Conservation (phyloP, 2,329 filamentous ascomycete species). For the Colletotrichum camelliae region DNA sequence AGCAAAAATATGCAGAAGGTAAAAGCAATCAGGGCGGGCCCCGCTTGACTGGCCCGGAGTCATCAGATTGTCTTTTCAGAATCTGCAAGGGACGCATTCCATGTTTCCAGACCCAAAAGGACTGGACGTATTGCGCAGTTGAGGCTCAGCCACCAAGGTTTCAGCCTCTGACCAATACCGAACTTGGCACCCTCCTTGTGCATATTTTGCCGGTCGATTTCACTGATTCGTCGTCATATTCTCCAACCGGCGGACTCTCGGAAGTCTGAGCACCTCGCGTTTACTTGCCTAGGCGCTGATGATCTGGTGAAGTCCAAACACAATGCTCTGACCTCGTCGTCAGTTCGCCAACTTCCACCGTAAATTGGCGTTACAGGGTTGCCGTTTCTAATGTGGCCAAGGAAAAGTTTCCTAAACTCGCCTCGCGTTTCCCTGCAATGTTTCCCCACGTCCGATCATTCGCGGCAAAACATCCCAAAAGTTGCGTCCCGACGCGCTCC, state of each 20-base stretch:
- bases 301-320: constrained; percentile 1
- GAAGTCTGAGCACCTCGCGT: constrained; percentile 18
- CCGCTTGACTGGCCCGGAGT: background rate
- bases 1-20: background rate
- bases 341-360: background rate
- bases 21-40: background rate
- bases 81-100: constrained; percentile 15
- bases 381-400: constrained; percentile 2
- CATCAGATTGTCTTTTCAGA: background rate
- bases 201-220: background rate
- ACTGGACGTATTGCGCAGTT: background rate
- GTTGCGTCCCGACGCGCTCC: constrained; percentile 1
- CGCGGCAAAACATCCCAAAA: background rate
- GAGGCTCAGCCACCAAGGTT: constrained; percentile 16
- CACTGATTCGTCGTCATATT: background rate
- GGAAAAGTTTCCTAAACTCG: constrained; percentile 15
- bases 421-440: constrained; percentile 9
- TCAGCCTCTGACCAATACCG: constrained; percentile 18
- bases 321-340: constrained; percentile 14
- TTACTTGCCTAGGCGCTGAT: constrained; percentile 10
- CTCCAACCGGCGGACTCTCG: background rate
- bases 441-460: constrained; percentile 5
- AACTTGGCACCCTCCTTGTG: constrained; percentile 16
- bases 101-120: background rate
- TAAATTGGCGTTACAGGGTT: constrained; percentile 12